Evolutionary conservation across 75 land plant genomes (phyloP), one percentile per base, ranked within the genome.

Genomic region (Picea sitchensis): DNA sequence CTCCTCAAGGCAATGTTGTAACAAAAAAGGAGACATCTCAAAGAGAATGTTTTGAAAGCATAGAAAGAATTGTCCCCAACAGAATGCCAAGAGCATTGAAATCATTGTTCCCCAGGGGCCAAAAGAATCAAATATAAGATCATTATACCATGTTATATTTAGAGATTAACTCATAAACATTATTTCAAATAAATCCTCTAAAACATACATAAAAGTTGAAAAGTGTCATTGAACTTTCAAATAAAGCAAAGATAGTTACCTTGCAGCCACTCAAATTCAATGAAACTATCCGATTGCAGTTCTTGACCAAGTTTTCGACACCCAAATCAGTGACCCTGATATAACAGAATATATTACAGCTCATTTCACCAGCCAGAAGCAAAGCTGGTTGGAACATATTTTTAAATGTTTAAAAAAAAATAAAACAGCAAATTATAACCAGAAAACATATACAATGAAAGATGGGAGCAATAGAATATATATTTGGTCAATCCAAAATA

Each of bases 191-290:
- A 18, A 31, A 6, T 57, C 58, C 20, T 30, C 69, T 51, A 51
- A 23, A 31, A 21, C 15, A 77, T 63, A 30, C 31, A n/a, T 44
- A 60, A 59, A 59, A 31, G 14, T 14, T 20, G 17, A 81, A 68
- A 81, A 51, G 23, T 14, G 21, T 20, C 56, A 30, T 59, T 36
- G 56, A 2, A 64, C 51, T 63, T 63, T 62, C 83, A 63, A 32
- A 20, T 20, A 64, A 20, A 58, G 12, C n/a, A 12, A 47, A 32
- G 13, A 74, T 58, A 83, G 44, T 47, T 82, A 96, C 98, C 98
- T 96, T 96, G 80, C 98, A 96, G 51, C 98, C 98, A 82, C 98
- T 96, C 83, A 94, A 79, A 86, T 96, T 94, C 76, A 96, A 63
- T 77, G 74, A 79, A 76, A 81, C 64, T 58, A 94, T 81, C 59